Percentiles rank a stretch among this genome's conserved stretches.
phyloP scores from a whole-genome alignment of 2,329 filamentous ascomycete genomes.

The Cytospora piceicola region DNA sequence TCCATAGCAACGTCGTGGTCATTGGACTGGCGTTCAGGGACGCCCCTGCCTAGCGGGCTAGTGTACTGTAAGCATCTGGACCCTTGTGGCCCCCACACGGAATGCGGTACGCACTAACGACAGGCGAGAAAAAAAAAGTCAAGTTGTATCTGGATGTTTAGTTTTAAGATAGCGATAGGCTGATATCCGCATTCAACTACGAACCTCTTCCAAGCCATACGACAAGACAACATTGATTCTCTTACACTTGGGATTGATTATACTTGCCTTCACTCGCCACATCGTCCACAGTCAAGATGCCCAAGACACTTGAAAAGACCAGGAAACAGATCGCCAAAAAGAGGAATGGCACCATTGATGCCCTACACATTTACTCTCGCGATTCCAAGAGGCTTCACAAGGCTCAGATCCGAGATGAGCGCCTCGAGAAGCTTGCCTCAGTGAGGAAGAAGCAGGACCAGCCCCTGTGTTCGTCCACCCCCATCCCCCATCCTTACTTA shows the following conservation, averaged over 20 bases:
- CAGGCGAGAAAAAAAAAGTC: constrained; percentile 18
- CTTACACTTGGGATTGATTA: not conserved
- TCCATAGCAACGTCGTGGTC: constrained; percentile 12
- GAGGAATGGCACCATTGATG: constrained; percentile 70
- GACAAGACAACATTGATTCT: not conserved
- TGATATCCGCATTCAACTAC: not conserved
- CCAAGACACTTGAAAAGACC: constrained; percentile 78
- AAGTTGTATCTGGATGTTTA: not conserved
- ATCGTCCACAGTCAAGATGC: constrained; percentile 60
- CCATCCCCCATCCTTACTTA: not conserved
- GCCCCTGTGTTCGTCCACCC: constrained; percentile 63
- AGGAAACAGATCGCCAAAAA: constrained; percentile 91
- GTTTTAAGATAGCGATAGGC: not conserved
- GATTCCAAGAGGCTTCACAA: constrained; percentile 81
- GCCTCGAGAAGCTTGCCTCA: constrained; percentile 73
- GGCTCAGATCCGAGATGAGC: constrained; percentile 80
- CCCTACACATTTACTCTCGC: constrained; percentile 85
- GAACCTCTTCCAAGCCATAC: not conserved
- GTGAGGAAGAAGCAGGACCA: constrained; percentile 74
- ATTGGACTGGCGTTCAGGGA: constrained; percentile 4
- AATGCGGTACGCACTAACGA: not conserved
- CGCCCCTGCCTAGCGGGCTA: not conserved
- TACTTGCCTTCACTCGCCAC: not conserved
- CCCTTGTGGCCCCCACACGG: not conserved
- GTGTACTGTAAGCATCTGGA: not conserved